Conservation (phyloP, 768 basidiomycete genomes). For the Psilocybe cubensis region DNA sequence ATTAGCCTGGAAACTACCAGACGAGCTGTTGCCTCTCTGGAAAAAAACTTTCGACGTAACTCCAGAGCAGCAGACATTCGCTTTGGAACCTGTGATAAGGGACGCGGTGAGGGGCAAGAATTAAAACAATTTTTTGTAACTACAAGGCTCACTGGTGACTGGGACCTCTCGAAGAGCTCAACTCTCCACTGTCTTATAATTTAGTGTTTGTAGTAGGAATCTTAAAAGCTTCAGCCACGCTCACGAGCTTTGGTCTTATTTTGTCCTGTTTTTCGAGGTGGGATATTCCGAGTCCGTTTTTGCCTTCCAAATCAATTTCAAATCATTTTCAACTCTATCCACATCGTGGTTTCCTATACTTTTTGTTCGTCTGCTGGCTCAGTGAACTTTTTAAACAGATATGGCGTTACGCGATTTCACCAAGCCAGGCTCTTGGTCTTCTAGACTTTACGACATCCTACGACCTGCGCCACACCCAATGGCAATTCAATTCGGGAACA, state of each 20-base stretch:
- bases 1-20: constrained; percentile 41
- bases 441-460: constrained; percentile 17
- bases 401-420: neutral
- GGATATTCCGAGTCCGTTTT: too few relatives aligned
- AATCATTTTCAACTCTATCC: neutral
- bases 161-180: too few relatives aligned
- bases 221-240: neutral
- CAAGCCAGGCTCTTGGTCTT: constrained; percentile 19
- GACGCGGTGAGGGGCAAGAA: constrained; percentile 19
- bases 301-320: neutral
- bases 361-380: constrained; percentile 11
- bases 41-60: constrained; percentile 34
- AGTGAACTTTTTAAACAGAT: neutral
- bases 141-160: too few relatives aligned
- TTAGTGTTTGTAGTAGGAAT: too few relatives aligned
- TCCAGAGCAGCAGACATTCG: constrained; percentile 39
- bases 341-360: neutral
- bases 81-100: constrained; percentile 37
- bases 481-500: constrained; percentile 4
- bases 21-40: constrained; percentile 38
- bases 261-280: neutral
- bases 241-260: neutral
- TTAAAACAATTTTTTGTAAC: neutral
- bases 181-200: too few relatives aligned
- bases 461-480: constrained; percentile 16